A percentile compares a stretch with the other conserved stretches of the same genome.
phyloP scores from a whole-genome alignment of 179 eudicot genomes.

The Spergularia azorica region DNA sequence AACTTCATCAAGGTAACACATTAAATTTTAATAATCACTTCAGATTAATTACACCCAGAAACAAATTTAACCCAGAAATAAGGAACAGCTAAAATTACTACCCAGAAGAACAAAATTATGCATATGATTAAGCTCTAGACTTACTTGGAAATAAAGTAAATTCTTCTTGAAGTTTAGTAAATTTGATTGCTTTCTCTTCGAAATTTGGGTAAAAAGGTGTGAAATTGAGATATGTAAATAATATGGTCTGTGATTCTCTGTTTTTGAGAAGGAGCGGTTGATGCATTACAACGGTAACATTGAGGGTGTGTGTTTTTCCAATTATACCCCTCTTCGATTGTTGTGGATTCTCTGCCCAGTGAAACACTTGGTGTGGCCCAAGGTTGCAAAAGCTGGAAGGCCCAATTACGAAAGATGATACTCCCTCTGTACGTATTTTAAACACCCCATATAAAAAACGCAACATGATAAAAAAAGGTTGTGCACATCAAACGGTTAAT shows the following conservation, averaged over 20 bases:
- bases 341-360: not conserved
- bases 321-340: conserved; percentile 5
- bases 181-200: conserved; percentile 1
- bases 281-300: conserved; percentile 18
- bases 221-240: not conserved
- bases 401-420: too few species aligned
- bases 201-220: not conserved
- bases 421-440: too few species aligned
- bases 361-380: not conserved
- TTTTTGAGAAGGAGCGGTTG: not conserved
- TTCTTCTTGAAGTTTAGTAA: not conserved
- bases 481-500: too few species aligned
- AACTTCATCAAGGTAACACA: not conserved
- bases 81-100: not conserved
- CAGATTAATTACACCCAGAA: not conserved
- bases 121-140: not conserved
- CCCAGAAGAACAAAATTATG: not conserved
- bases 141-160: not conserved
- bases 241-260: not conserved
- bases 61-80: not conserved
- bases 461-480: too few species aligned
- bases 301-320: not conserved
- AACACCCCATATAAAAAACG: too few species aligned
- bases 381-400: too few species aligned
- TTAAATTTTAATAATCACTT: not conserved